Evolutionary conservation across 78 protist genomes (phyloP).

Genomic region (Polysphondylium violaceum): DNA sequence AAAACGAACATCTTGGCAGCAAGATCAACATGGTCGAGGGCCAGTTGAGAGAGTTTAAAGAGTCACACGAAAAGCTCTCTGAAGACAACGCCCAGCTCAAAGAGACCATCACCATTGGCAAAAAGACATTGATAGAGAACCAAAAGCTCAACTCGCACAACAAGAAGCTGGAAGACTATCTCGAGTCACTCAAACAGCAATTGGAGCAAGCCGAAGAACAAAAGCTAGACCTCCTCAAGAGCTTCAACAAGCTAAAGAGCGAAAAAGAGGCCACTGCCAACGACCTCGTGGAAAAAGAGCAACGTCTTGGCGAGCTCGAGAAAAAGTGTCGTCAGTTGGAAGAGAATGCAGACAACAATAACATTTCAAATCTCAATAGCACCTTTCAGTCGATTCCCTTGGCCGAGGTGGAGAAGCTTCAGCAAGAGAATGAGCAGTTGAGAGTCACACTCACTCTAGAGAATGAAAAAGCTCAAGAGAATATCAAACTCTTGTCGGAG

Average conservation of each 20-base stretch:
- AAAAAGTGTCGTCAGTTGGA: neutral
- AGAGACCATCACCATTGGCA: slow-evolving; percentile 45
- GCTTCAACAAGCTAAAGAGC: slow-evolving; percentile 1
- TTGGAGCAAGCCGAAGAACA: slow-evolving; percentile 6
- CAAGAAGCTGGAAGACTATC: slow-evolving; percentile 36
- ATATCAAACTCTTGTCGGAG: slow-evolving; percentile 17
- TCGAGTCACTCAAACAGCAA: slow-evolving; percentile 26
- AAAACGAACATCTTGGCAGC: slow-evolving; percentile 49
- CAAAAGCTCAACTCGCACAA: slow-evolving; percentile 33
- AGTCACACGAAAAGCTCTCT: slow-evolving; percentile 56
- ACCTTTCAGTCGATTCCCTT: neutral
- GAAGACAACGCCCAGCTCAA: slow-evolving; percentile 71
- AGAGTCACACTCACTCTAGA: slow-evolving; percentile 1
- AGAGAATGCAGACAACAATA: neutral
- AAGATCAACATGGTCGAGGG: slow-evolving; percentile 60
- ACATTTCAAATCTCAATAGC: neutral
- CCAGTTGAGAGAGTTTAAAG: slow-evolving; percentile 53
- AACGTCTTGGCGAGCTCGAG: neutral
- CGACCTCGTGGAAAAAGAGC: neutral
- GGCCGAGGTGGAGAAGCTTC: neutral
- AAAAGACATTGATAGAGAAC: slow-evolving; percentile 54
- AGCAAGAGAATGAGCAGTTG: neutral
- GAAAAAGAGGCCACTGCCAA: slow-evolving; percentile 5
- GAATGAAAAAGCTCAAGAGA: slow-evolving; percentile 34
- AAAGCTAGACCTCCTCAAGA: neutral